Base-by-base conservation (phyloP, 2,329 filamentous ascomycete genomes). In the Trichoderma koningii region DNA sequence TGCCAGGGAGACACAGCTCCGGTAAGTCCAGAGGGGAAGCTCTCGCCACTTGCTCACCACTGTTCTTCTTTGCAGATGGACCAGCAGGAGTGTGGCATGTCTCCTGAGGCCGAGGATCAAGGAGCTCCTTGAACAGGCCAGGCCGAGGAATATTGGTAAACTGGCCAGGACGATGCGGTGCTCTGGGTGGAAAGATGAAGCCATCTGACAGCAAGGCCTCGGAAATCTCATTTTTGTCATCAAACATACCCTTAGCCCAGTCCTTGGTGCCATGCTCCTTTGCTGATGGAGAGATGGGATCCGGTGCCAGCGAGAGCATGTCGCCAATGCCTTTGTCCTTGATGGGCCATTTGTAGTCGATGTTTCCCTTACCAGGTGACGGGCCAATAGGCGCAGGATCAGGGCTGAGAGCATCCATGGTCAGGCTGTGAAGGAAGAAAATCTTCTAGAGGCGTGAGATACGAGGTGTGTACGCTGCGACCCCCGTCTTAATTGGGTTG, bases 131-230 rank as follows among this genome's bases (percentile, higher is more conserved):
- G 45, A 38, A 23, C 7, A 42, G 15, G 21, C 9, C 38, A n/a
- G 23, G 50, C n/a, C 15, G 60, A n/a, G 26, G 60, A 28, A 38
- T 55, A 63, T 64, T 57, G 15, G 65, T 68, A 10, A 68, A 70
- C 14, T 70, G 70, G 2, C 69, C 69, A 0, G 68, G 66, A n/a
- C 65, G 68, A 50, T 64, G 67, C n/a, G 63, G 51, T 44, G 48
- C 60, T 45, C 67, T 65, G 15, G 51, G 52, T 14, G 50, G 61
- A n/a, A 70, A 71, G 5, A 61, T 64, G 48, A 70, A 71, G 0
- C 69, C 70, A 21, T 63, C 42, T 7, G 66, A 45, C 2, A 69
- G 56, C 7, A 61, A 50, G 4, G 59, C 45, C 45, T 70, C 65
- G 1, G 67, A 69, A 14, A 70, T 45, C 2, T 64, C 64, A 19